Conservation (phyloP, 306 rosid genomes). For the Ammopiptanthus mongolicus region DNA sequence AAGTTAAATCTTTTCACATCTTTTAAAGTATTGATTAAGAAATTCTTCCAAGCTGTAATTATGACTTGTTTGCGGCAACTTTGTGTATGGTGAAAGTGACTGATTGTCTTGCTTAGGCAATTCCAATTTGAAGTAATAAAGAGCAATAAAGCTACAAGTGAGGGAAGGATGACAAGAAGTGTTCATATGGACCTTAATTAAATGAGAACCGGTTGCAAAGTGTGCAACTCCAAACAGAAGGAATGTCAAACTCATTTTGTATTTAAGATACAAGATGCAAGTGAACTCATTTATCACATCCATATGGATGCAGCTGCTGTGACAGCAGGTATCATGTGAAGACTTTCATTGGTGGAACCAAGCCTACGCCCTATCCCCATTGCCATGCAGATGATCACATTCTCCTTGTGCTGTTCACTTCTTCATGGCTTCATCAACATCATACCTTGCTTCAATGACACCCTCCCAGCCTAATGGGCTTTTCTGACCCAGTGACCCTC, state of each 20-base stretch:
- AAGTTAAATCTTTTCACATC: too few species aligned
- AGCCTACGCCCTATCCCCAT: too few species aligned
- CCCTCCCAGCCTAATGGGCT: slow-evolving; percentile 16
- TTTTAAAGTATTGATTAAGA: too few species aligned
- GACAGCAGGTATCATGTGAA: slow-evolving; percentile 37
- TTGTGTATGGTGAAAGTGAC: slow-evolving; percentile 7
- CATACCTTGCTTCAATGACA: slow-evolving; percentile 17
- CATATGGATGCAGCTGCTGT: slow-evolving; percentile 52
- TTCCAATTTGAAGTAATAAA: slow-evolving; percentile 5
- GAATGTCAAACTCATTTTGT: too few species aligned
- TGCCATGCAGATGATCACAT: slow-evolving; percentile 32
- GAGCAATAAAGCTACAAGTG: neutral
- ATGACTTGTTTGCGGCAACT: too few species aligned
- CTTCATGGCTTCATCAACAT: slow-evolving; percentile 29
- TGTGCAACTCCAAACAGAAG: slow-evolving; percentile 49
- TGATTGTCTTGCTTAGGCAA: neutral
- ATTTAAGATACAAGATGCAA: slow-evolving; percentile 9
- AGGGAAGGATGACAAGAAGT: neutral
- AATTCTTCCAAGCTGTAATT: too few species aligned
- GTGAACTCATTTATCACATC: slow-evolving; percentile 25
- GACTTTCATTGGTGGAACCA: slow-evolving; percentile 33
- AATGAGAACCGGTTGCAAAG: slow-evolving; percentile 44
- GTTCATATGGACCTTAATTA: neutral
- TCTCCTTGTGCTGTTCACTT: slow-evolving; percentile 34
- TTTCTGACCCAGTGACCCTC: slow-evolving; percentile 29